Evolutionary conservation across 2,329 filamentous ascomycete genomes (phyloP), one percentile per base, ranked within the genome.

Genomic region (Fusarium circinatum): DNA sequence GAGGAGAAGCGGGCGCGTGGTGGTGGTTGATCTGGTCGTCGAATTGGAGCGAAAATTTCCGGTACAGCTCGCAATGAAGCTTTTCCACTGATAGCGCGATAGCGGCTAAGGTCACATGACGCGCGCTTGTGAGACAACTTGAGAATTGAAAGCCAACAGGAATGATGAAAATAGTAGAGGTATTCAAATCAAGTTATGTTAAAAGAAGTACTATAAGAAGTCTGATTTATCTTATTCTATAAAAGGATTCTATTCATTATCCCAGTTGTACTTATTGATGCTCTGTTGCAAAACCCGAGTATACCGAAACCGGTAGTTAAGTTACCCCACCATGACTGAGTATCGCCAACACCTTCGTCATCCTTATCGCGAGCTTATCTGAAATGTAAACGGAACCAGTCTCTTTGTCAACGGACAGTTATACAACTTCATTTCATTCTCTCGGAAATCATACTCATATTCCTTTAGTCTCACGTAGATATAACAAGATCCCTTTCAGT

Each of bases 61-160:
- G 70, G 51, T 68, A 63, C 47, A 68, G 55, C 47, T 75, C 54
- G 59, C 65, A 18, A 41, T 41, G 75, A 71, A 74, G 69, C 74
- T 73, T 70, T 67, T 47, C 62, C 26, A 54, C 45, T 49, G 73
- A 73, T 73, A 75, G 54, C 22, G 45, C 51, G 62, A 62, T 65
- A 62, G 32, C 61, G 55, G 68, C 36, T 65, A 51, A 41, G 7
- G 65, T 79, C 78, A 79, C 78, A 78, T 79, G 78, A 79, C 65
- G 11, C n/a, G 51, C 67, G 68, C 52, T 55, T 67, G 54, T 18
- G n/a, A 9, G 1, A 1, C 17, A 48, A 22, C 14, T 36, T 18
- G 6, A 7, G 24, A 4, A 36, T 52, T 26, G 22, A 36, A 28
- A 8, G 34, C 8, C 20, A n/a, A 42, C 4, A 18, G 20, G 12